These are phyloP conservation scores for Wickerhamiella galacta DNA, from an alignment of 805 yeast genomes.

Conservation along the genomic window DNA sequence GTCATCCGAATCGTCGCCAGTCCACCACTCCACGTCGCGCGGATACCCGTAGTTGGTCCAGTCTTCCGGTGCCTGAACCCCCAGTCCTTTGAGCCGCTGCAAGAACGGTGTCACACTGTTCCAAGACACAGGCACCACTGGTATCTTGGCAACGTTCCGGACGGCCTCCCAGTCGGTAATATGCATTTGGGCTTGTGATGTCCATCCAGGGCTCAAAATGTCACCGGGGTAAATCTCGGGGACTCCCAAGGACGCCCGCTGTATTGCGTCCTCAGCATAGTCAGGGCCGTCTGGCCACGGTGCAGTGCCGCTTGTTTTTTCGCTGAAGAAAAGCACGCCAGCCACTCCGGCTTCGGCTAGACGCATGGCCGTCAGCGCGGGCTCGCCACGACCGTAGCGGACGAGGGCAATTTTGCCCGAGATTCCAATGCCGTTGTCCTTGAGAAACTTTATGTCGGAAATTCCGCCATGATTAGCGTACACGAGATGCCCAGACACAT, in stretches of 20 bases:
- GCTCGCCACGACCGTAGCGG: slow-evolving; percentile 37
- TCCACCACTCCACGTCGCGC: slow-evolving; percentile 24
- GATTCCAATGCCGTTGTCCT: slow-evolving; percentile 24
- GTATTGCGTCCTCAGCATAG: slow-evolving; percentile 31
- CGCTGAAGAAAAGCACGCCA: slow-evolving; percentile 54
- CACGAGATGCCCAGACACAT: slow-evolving; percentile 34
- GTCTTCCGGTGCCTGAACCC: slow-evolving; percentile 20
- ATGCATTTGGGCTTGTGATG: slow-evolving; percentile 28
- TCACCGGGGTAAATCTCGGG: slow-evolving; percentile 59
- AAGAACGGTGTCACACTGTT: slow-evolving; percentile 40
- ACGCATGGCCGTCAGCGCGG: slow-evolving; percentile 33
- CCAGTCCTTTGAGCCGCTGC: slow-evolving; percentile 23
- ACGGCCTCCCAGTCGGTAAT: slow-evolving; percentile 31
- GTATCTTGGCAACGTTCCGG: slow-evolving; percentile 50
- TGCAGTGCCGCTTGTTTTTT: slow-evolving; percentile 15
- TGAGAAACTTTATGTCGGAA: slow-evolving; percentile 30
- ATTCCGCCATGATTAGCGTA: slow-evolving; percentile 53
- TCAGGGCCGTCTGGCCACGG: slow-evolving; percentile 21
- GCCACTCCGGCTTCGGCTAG: slow-evolving; percentile 43
- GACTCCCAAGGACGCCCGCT: slow-evolving; percentile 26
- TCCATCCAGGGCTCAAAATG: slow-evolving; percentile 64
- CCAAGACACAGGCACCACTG: slow-evolving; percentile 64
- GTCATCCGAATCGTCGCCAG: slow-evolving; percentile 23
- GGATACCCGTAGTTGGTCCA: slow-evolving; percentile 24
- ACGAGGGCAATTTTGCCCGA: slow-evolving; percentile 41